A percentile compares a stretch with the other conserved stretches of the same genome.
These are phyloP conservation scores for Trichocomaceae sp. DNA, from an alignment of 2,329 filamentous ascomycete species.

Conservation along the genomic window DNA sequence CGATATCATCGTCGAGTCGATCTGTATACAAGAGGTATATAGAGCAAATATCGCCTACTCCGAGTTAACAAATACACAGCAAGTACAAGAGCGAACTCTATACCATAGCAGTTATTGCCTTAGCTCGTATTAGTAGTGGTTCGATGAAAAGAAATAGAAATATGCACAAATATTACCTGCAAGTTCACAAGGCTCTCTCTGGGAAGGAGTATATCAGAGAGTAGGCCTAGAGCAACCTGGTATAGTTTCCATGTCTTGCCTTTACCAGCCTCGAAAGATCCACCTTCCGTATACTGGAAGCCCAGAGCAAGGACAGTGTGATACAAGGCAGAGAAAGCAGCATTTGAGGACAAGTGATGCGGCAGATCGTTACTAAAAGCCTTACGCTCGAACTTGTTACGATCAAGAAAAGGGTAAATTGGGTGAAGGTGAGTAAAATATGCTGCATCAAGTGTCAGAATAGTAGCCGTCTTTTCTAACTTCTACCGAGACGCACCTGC, in stretches of 20 bases:
- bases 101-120: slow-evolving; percentile 13
- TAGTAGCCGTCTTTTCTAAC: neutral
- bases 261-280: slow-evolving; percentile 35
- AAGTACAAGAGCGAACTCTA: slow-evolving; percentile 8
- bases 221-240: slow-evolving; percentile 29
- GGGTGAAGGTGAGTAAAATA: slow-evolving; percentile 39
- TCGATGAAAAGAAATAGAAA: neutral
- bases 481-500: slow-evolving; percentile 8
- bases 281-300: slow-evolving; percentile 30
- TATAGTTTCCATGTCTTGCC: slow-evolving; percentile 38
- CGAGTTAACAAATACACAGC: neutral
- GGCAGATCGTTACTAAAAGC: slow-evolving; percentile 23
- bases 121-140: neutral
- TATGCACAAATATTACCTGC: neutral
- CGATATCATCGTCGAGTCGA: slow-evolving; percentile 27
- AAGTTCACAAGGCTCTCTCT: slow-evolving; percentile 15
- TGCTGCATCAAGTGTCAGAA: slow-evolving; percentile 17
- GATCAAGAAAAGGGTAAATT: slow-evolving; percentile 38
- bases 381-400: slow-evolving; percentile 29
- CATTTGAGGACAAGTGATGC: slow-evolving; percentile 16
- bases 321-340: slow-evolving; percentile 35
- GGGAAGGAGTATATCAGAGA: slow-evolving; percentile 29
- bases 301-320: slow-evolving; percentile 35
- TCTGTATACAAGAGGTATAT: slow-evolving; percentile 28
- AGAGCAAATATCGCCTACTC: slow-evolving; percentile 32